phyloP scores from a whole-genome alignment of 306 rosid genomes.

The Chamaecrista fasciculata region DNA sequence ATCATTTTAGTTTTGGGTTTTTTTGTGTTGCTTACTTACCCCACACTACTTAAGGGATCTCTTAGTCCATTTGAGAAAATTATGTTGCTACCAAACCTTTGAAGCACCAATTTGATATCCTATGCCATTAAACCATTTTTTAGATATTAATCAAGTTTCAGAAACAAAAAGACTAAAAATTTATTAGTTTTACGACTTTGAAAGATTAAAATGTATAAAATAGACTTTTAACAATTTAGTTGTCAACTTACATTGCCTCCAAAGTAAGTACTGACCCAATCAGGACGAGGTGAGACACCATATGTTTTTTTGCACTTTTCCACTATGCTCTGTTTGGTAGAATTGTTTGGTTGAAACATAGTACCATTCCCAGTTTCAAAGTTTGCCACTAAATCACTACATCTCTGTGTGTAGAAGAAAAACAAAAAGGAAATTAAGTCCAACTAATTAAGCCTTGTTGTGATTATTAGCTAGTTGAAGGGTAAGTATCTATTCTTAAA shows the following conservation, averaged over 20 bases:
- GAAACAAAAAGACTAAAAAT: too few species aligned
- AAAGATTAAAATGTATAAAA: too few species aligned
- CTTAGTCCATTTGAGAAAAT: conserved; percentile 73
- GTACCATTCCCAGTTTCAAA: not conserved
- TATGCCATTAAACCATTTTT: conserved; percentile 28
- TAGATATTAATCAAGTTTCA: too few species aligned
- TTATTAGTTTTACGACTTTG: too few species aligned
- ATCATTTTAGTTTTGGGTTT: not conserved
- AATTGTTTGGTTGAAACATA: not conserved
- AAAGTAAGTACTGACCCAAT: too few species aligned
- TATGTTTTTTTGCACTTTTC: not conserved
- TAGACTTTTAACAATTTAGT: too few species aligned
- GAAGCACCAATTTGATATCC: conserved; percentile 52
- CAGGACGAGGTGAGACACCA: not conserved
- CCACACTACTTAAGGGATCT: conserved; percentile 66
- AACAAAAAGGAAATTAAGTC: too few species aligned
- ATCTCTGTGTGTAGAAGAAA: not conserved
- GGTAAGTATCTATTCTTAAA: too few species aligned
- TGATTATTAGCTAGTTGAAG: too few species aligned
- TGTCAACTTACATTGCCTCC: not conserved
- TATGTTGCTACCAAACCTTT: conserved; percentile 62
- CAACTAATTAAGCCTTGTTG: too few species aligned
- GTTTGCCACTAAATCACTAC: not conserved
- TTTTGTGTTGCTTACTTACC: conserved; percentile 35
- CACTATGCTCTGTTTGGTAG: too few species aligned